These are phyloP conservation scores for Przewalskia tangutica DNA, from an alignment of 257 asterid species.

Conservation along the genomic window DNA sequence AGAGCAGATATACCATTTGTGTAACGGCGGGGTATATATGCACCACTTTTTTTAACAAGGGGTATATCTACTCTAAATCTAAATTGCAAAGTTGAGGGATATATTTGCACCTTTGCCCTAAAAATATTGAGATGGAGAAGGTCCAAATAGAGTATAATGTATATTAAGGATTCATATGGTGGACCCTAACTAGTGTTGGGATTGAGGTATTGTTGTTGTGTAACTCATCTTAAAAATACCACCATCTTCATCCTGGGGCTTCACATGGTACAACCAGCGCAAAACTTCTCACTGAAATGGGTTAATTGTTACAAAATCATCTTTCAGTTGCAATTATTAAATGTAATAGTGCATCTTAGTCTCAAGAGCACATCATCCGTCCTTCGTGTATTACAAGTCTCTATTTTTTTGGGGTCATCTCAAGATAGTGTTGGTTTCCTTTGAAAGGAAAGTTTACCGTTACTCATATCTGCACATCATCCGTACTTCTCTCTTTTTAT, in stretches of 20 bases:
- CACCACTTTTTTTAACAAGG: too few species aligned
- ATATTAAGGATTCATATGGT: neutral
- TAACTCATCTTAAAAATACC: neutral
- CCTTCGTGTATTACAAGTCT: neutral
- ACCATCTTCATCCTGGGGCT: neutral
- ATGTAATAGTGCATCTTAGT: neutral
- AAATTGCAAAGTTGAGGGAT: too few species aligned
- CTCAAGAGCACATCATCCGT: neutral
- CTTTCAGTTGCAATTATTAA: neutral
- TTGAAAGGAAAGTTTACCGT: neutral
- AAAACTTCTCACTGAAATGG: neutral
- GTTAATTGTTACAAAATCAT: neutral
- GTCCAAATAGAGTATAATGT: neutral
- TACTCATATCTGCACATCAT: neutral
- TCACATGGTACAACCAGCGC: neutral
- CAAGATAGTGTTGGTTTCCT: neutral
- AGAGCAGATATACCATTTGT: too few species aligned
- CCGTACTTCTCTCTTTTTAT: neutral
- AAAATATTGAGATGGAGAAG: neutral
- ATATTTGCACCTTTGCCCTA: too few species aligned
- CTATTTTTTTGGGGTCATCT: neutral
- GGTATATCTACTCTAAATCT: too few species aligned
- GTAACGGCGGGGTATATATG: too few species aligned
- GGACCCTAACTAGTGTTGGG: neutral
- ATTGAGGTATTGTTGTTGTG: neutral